phyloP scores from a whole-genome alignment of 768 basidiomycete species.

The Lactarius tabidus region DNA sequence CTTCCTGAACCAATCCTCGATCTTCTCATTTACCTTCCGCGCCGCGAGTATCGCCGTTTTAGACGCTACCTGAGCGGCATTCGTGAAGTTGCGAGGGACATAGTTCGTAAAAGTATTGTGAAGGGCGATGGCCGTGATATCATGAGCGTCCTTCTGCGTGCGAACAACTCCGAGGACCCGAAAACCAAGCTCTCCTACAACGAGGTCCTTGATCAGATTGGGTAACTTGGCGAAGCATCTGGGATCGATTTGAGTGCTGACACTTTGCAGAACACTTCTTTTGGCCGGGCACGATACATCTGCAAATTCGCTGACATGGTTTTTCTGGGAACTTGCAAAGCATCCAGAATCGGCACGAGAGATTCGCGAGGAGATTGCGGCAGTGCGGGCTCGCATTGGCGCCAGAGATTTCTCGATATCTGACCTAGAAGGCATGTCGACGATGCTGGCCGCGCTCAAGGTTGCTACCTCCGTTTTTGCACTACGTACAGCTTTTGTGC shows the following conservation, averaged over 20 bases:
- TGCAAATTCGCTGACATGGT: constrained; percentile 32
- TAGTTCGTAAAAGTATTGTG: constrained; percentile 29
- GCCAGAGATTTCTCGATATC: constrained; percentile 30
- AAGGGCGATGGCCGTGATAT: constrained; percentile 33
- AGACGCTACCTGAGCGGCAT: constrained; percentile 29
- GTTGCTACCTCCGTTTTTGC: constrained; percentile 20
- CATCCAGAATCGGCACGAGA: constrained; percentile 30
- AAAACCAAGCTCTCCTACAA: constrained; percentile 31
- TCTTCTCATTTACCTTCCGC: constrained; percentile 32
- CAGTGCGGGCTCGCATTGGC: constrained; percentile 28
- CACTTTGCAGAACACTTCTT: neutral
- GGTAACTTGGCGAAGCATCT: constrained; percentile 23
- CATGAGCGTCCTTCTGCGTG: constrained; percentile 36
- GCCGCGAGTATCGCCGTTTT: constrained; percentile 31
- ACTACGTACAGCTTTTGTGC: neutral
- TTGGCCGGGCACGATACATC: constrained; percentile 34
- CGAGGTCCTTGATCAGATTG: constrained; percentile 35
- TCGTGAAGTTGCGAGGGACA: constrained; percentile 26
- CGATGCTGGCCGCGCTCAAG: constrained; percentile 35
- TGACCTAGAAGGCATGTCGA: constrained; percentile 35
- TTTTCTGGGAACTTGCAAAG: constrained; percentile 32
- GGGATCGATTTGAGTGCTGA: neutral
- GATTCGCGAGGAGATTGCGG: constrained; percentile 31
- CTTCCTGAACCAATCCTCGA: constrained; percentile 30
- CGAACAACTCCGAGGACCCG: constrained; percentile 32